These are phyloP conservation scores for Musa troglodytarum DNA, from an alignment of 176 grass and related monocot genomes.

Conservation along the genomic window DNA sequence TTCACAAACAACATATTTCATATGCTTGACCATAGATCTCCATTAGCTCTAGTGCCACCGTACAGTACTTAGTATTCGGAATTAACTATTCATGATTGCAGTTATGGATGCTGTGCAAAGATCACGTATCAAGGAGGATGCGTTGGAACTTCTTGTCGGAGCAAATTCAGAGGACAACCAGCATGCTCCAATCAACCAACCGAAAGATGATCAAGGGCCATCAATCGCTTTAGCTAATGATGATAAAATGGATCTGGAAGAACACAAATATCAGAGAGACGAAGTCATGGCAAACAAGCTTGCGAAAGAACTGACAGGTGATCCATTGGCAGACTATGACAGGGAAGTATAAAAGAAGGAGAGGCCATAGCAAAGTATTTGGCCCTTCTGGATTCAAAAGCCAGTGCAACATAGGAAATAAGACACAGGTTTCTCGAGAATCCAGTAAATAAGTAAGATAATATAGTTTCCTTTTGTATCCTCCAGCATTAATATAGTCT, in stretches of 20 bases:
- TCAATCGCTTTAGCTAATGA: not conserved
- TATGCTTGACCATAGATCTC: too few species aligned
- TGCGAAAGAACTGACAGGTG: constrained; percentile 52
- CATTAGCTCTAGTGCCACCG: too few species aligned
- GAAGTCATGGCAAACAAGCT: constrained; percentile 58
- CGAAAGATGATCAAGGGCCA: constrained; percentile 21
- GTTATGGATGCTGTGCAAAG: constrained; percentile 24
- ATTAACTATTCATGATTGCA: constrained; percentile 8
- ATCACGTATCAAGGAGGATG: not conserved
- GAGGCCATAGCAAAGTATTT: constrained; percentile 66
- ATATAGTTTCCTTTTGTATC: too few species aligned
- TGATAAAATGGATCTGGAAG: not conserved
- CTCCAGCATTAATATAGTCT: too few species aligned
- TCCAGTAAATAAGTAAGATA: not conserved
- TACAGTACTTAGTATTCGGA: not conserved
- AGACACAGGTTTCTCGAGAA: not conserved
- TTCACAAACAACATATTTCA: too few species aligned
- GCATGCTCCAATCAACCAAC: constrained; percentile 9
- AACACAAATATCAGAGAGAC: constrained; percentile 30
- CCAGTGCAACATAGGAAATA: constrained; percentile 5
- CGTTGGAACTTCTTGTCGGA: not conserved
- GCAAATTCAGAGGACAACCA: constrained; percentile 3
- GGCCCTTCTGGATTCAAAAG: constrained; percentile 45
- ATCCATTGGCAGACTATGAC: constrained; percentile 77
- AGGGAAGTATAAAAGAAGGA: constrained; percentile 60